These are phyloP conservation scores for Kodamaea anthophila DNA, from an alignment of 1,139 yeast genomes.

Conservation along the genomic window DNA sequence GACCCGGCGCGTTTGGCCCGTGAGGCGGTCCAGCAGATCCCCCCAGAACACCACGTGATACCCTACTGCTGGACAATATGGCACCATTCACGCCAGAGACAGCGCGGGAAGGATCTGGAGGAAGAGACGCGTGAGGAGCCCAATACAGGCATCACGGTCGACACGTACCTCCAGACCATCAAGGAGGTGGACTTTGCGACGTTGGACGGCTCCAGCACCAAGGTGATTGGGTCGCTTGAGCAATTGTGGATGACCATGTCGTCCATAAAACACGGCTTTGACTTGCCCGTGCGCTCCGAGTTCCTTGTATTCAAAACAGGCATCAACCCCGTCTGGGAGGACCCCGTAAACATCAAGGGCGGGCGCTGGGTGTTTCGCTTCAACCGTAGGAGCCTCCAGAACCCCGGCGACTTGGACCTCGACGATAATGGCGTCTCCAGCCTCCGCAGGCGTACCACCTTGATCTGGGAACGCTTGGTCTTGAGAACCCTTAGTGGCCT, in stretches of 20 bases:
- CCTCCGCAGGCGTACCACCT: constrained; percentile 32
- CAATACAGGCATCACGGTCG: constrained; percentile 24
- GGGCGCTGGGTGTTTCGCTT: constrained; percentile 64
- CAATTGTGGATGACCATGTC: constrained; percentile 56
- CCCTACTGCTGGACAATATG: constrained; percentile 48
- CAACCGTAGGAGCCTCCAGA: constrained; percentile 22
- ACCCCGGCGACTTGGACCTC: constrained; percentile 9
- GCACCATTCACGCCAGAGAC: constrained; percentile 36
- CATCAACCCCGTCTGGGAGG: constrained; percentile 69
- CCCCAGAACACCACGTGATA: constrained; percentile 32
- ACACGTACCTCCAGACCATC: constrained; percentile 38
- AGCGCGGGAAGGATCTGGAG: constrained; percentile 17
- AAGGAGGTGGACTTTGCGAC: constrained; percentile 29
- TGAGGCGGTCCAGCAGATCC: constrained; percentile 26
- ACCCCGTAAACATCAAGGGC: constrained; percentile 55
- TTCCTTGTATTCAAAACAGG: constrained; percentile 58
- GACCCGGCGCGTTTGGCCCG: constrained; percentile 30
- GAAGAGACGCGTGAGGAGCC: constrained; percentile 5
- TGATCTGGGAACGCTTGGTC: constrained; percentile 50
- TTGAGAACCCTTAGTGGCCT: constrained; percentile 41
- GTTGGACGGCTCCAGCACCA: constrained; percentile 19
- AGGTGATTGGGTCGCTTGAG: constrained; percentile 46
- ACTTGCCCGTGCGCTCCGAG: constrained; percentile 51
- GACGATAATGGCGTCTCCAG: constrained; percentile 12
- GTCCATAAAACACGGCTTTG: constrained; percentile 41